Percentiles rank a stretch among this genome's conserved stretches.
phyloP scores from a whole-genome alignment of 805 yeast genomes.

The Metschnikowia reukaufii region DNA sequence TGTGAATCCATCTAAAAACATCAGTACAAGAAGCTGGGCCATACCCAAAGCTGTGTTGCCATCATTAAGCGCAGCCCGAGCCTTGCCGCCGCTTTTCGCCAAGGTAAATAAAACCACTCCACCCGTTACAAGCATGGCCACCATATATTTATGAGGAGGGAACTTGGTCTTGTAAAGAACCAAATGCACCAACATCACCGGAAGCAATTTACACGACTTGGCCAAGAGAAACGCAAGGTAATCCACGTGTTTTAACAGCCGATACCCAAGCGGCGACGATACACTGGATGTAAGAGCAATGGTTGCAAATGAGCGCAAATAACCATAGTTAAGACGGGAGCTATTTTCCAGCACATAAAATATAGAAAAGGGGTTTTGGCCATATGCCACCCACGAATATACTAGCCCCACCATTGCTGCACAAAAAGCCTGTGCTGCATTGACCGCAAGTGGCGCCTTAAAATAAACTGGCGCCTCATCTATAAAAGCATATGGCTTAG shows the following conservation, averaged over 20 bases:
- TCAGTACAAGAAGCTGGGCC: conserved; percentile 53
- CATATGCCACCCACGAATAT: conserved; percentile 47
- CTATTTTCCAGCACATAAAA: conserved; percentile 2
- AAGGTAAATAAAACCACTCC: conserved; percentile 85
- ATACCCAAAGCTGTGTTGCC: conserved; percentile 58
- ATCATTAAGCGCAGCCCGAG: conserved; percentile 31
- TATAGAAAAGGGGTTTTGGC: conserved; percentile 15
- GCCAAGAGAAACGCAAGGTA: conserved; percentile 83
- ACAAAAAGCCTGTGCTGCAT: conserved; percentile 67
- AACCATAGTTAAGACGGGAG: not conserved
- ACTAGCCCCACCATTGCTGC: conserved; percentile 68
- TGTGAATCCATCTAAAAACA: conserved; percentile 86
- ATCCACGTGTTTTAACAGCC: conserved; percentile 78
- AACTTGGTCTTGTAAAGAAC: conserved; percentile 67
- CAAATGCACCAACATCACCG: conserved; percentile 86
- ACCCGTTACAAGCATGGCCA: conserved; percentile 72
- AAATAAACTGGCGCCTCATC: conserved; percentile 45
- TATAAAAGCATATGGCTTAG: conserved; percentile 66
- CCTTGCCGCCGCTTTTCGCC: conserved; percentile 35
- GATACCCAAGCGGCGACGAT: conserved; percentile 80
- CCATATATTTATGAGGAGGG: conserved; percentile 73
- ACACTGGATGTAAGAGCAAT: conserved; percentile 75
- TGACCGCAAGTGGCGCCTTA: conserved; percentile 77
- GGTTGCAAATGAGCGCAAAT: conserved; percentile 40
- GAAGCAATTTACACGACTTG: conserved; percentile 90